Evolutionary conservation across 352 stramenopile species (phyloP).

Genomic region (Globisporangium splendens): DNA sequence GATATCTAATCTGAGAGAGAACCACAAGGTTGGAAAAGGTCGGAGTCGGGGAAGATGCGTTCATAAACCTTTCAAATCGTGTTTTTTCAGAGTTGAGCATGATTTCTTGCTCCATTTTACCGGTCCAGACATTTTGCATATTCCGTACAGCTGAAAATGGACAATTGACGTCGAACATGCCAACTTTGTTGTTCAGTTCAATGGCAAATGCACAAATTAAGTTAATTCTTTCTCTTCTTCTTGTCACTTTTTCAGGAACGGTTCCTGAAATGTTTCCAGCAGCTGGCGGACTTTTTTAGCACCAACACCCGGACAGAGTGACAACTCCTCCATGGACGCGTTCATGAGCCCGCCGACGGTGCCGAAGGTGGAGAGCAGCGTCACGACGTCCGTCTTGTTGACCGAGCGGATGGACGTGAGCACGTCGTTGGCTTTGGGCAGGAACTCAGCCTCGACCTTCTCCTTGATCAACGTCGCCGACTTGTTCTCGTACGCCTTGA

Average conservation of each 20-base stretch:
- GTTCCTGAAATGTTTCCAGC: conserved; percentile 92
- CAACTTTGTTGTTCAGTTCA: background rate
- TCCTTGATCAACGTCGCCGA: conserved; percentile 94
- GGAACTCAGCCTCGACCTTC: conserved; percentile 88
- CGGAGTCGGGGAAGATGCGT: too few species aligned
- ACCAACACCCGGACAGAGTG: conserved; percentile 92
- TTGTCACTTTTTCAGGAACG: conserved; percentile 75
- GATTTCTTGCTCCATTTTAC: too few species aligned
- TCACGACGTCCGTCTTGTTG: conserved; percentile 96
- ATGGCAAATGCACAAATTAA: background rate
- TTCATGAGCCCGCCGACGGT: conserved; percentile 83
- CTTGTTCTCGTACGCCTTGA: conserved; percentile 96
- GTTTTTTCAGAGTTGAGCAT: too few species aligned
- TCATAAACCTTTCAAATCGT: too few species aligned
- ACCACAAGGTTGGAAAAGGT: background rate
- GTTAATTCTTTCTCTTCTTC: background rate
- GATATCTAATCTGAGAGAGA: conserved; percentile 4
- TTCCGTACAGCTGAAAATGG: too few species aligned
- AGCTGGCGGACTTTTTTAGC: conserved; percentile 93
- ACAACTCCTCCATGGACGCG: conserved; percentile 92
- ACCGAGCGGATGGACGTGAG: conserved; percentile 88
- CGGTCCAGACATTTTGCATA: too few species aligned
- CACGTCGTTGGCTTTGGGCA: conserved; percentile 89
- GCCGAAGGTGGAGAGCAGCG: conserved; percentile 91
- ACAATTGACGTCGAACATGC: too few species aligned